These are phyloP conservation scores for Neobulgaria alba DNA, from an alignment of 2,329 filamentous ascomycete genomes.

Conservation along the genomic window DNA sequence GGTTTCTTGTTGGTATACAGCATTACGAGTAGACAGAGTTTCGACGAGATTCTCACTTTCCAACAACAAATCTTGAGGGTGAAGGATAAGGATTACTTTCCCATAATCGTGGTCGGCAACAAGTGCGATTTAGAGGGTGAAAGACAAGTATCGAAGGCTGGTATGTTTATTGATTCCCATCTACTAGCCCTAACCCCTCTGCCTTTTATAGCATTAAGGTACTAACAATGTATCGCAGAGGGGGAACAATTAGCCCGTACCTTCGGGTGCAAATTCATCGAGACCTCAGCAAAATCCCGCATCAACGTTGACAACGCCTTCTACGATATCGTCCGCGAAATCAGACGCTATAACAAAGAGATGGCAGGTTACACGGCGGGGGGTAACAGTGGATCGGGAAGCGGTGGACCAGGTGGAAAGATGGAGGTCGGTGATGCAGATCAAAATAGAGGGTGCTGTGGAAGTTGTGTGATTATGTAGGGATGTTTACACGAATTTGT, in stretches of 20 bases:
- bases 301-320: constrained; percentile 98
- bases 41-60: constrained; percentile 97
- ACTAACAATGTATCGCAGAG: constrained; percentile 46
- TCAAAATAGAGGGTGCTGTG: constrained; percentile 75
- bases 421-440: constrained; percentile 2
- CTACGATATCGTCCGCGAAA: constrained; percentile 96
- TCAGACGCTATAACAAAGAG: constrained; percentile 96
- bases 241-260: constrained; percentile 76
- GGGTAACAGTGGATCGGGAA: constrained; percentile 53
- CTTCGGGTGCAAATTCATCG: constrained; percentile 97
- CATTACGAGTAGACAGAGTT: constrained; percentile 93
- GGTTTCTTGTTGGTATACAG: constrained; percentile 97
- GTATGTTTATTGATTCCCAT: constrained; percentile 42
- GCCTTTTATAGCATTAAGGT: background rate
- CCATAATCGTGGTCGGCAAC: constrained; percentile 97
- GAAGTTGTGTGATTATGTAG: constrained; percentile 85
- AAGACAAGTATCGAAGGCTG: constrained; percentile 84
- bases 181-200: background rate
- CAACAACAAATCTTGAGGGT: constrained; percentile 97
- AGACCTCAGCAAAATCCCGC: constrained; percentile 95
- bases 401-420: constrained; percentile 39
- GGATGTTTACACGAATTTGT: background rate
- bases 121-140: constrained; percentile 97
- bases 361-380: constrained; percentile 80
- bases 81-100: constrained; percentile 99